A percentile compares a stretch with the other conserved stretches of the same genome.
Conservation (phyloP, 768 basidiomycete genomes). For the Grammothele lineata region DNA sequence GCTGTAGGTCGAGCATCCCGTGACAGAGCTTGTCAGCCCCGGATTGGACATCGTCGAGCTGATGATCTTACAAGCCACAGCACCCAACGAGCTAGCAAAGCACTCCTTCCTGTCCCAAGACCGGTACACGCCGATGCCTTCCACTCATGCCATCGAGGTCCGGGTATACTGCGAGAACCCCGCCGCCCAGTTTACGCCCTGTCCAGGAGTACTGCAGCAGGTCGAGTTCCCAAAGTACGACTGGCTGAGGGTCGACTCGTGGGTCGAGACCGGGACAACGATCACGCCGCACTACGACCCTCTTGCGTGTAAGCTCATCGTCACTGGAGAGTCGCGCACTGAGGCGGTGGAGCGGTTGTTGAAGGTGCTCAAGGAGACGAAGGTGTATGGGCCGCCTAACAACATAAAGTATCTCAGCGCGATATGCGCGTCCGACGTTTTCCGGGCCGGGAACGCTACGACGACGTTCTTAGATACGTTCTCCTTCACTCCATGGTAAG, state of each 20-base stretch:
- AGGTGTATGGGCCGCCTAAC: conserved; percentile 56
- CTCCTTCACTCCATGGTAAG: conserved; percentile 37
- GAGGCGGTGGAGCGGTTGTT: conserved; percentile 43
- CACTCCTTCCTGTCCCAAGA: conserved; percentile 33
- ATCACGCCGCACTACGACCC: conserved; percentile 56
- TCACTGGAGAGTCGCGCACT: conserved; percentile 40
- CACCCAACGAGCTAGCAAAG: conserved; percentile 14
- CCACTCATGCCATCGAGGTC: conserved; percentile 46
- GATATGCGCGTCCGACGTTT: conserved; percentile 37
- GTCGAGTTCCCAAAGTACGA: conserved; percentile 39
- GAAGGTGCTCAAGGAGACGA: conserved; percentile 33
- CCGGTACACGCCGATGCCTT: conserved; percentile 24
- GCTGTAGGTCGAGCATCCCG: conserved; percentile 57
- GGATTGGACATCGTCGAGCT: conserved; percentile 59
- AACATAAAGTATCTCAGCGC: conserved; percentile 49
- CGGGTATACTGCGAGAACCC: conserved; percentile 65
- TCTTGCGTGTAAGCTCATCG: conserved; percentile 57
- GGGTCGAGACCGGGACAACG: conserved; percentile 46
- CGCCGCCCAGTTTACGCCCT: conserved; percentile 49
- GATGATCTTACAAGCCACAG: conserved; percentile 57
- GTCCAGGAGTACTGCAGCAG: conserved; percentile 57
- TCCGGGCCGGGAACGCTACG: conserved; percentile 39
- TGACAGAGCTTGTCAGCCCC: conserved; percentile 53
- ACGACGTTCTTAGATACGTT: conserved; percentile 48
- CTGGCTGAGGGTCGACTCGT: conserved; percentile 61